Conservation (phyloP, 78 protist species). For the Dictyostelium capitatum region DNA sequence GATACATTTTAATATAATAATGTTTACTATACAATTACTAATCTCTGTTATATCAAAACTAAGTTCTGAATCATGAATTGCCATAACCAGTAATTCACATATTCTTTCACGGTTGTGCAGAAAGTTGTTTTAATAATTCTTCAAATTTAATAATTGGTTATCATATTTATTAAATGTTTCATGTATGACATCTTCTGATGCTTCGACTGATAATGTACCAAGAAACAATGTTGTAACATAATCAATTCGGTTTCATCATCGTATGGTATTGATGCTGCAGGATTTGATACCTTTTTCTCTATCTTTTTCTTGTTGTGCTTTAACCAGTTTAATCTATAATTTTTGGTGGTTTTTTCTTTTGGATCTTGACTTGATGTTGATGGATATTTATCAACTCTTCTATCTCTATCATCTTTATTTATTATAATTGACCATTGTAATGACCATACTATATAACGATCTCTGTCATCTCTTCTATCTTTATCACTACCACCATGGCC, state of each 20-base stretch:
- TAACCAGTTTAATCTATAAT: constrained; percentile 52
- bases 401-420: neutral
- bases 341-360: constrained; percentile 28
- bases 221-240: constrained; percentile 45
- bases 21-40: constrained; percentile 51
- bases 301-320: constrained; percentile 53
- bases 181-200: constrained; percentile 2
- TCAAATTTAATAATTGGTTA: neutral
- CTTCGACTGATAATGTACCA: constrained; percentile 8
- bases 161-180: constrained; percentile 23
- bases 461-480: neutral
- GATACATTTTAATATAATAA: constrained; percentile 73
- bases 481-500: neutral
- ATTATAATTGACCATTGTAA: no score
- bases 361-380: no score
- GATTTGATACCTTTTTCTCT: constrained; percentile 1
- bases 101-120: constrained; percentile 26
- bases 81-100: constrained; percentile 48
- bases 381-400: neutral
- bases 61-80: constrained; percentile 53
- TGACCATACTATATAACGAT: neutral
- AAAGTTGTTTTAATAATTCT: neutral
- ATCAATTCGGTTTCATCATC: neutral
- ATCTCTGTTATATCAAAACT: constrained; percentile 48
- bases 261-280: neutral